These are phyloP conservation scores for Zygosaccharomyces bisporus DNA, from an alignment of 805 yeast genomes.

Conservation along the genomic window DNA sequence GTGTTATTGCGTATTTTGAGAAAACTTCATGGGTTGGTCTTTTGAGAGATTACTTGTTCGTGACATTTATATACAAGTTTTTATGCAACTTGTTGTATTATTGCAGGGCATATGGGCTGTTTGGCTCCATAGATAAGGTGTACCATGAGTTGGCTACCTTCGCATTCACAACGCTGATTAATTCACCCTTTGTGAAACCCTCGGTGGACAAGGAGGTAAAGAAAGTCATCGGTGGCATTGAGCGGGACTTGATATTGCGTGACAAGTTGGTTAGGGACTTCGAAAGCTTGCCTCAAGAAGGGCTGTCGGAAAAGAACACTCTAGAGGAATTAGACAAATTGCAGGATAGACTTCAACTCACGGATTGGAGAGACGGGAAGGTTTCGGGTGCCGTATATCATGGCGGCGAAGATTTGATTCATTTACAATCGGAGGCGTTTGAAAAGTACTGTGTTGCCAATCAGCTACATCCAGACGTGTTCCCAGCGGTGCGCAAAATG, in stretches of 20 bases:
- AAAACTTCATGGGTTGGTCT: constrained; percentile 14
- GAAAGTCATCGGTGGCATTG: constrained; percentile 47
- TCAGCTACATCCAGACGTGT: constrained; percentile 94
- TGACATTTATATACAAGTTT: constrained; percentile 15
- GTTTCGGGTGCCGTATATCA: constrained; percentile 96
- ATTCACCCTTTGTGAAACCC: constrained; percentile 50
- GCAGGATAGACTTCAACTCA: constrained; percentile 48
- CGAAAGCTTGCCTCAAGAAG: constrained; percentile 52
- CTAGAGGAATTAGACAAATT: constrained; percentile 48
- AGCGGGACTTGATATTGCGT: constrained; percentile 54
- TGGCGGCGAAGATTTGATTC: constrained; percentile 77
- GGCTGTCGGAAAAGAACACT: constrained; percentile 49
- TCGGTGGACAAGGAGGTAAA: constrained; percentile 61
- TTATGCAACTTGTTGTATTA: constrained; percentile 12
- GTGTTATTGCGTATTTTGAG: constrained; percentile 1
- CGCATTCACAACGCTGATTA: constrained; percentile 36
- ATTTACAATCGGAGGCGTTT: constrained; percentile 74
- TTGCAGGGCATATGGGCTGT: constrained; percentile 40
- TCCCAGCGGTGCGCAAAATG: constrained; percentile 95
- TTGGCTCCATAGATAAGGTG: constrained; percentile 28
- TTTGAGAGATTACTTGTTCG: constrained; percentile 28
- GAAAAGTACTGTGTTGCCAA: constrained; percentile 79
- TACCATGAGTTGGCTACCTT: constrained; percentile 22
- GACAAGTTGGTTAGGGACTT: constrained; percentile 46
- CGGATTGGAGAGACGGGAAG: constrained; percentile 80